Evolutionary conservation across 305 asterid species (phyloP).

Genomic region (Andrographis paniculata): DNA sequence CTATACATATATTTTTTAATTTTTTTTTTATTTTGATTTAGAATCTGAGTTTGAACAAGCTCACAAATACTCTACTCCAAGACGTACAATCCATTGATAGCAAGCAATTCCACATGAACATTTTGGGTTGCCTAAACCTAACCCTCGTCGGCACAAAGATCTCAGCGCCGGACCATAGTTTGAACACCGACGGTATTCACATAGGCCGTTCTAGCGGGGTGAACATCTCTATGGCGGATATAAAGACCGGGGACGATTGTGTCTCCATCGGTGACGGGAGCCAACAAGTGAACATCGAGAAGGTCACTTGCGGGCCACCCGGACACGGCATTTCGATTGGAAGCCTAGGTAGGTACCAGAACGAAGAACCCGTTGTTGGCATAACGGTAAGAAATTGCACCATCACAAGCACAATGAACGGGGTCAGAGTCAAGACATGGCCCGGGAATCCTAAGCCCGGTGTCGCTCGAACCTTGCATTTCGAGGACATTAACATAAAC

Average conservation of each 20-base stretch:
- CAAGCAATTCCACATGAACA: slow-evolving; percentile 49
- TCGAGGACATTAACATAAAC: slow-evolving; percentile 21
- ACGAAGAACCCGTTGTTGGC: slow-evolving; percentile 33
- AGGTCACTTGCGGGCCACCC: slow-evolving; percentile 52
- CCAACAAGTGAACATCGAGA: slow-evolving; percentile 23
- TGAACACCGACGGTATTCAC: slow-evolving; percentile 67
- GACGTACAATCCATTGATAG: slow-evolving; percentile 46
- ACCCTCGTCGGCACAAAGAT: slow-evolving; percentile 22
- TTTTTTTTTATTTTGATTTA: slow-evolving; percentile 1
- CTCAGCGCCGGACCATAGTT: slow-evolving; percentile 44
- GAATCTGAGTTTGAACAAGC: slow-evolving; percentile 48
- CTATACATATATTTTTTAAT: too few species aligned
- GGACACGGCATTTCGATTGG: slow-evolving; percentile 70
- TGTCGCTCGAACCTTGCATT: slow-evolving; percentile 35
- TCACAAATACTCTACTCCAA: slow-evolving; percentile 30
- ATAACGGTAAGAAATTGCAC: slow-evolving; percentile 39
- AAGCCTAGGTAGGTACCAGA: slow-evolving; percentile 41
- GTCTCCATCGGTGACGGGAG: slow-evolving; percentile 54
- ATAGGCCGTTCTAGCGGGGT: slow-evolving; percentile 39
- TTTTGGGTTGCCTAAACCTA: slow-evolving; percentile 43
- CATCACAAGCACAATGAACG: slow-evolving; percentile 43
- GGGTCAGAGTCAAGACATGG: slow-evolving; percentile 73
- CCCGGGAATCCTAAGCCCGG: slow-evolving; percentile 33
- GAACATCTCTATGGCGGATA: slow-evolving; percentile 23
- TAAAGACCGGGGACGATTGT: slow-evolving; percentile 62